Conservation (phyloP, 2,329 filamentous ascomycete genomes). For the Aschersonia sp. region DNA sequence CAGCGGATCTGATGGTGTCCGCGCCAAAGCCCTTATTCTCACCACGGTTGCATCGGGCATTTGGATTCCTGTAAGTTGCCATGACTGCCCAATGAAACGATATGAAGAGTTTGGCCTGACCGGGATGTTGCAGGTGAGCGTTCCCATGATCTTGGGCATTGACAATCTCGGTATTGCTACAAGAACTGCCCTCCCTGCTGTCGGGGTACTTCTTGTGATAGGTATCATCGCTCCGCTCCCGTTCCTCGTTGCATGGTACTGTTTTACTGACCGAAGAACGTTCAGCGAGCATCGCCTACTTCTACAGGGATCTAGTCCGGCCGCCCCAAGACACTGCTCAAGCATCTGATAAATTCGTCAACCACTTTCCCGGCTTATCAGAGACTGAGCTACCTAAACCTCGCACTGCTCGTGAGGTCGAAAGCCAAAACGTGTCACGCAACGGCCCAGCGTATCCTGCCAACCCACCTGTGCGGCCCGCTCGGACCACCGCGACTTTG, state of each 20-base stretch:
- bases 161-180: slow-evolving; percentile 24
- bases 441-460: background rate
- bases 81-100: background rate
- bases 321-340: slow-evolving; percentile 2
- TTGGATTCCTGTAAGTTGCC: slow-evolving; percentile 37
- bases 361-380: slow-evolving; percentile 1
- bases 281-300: slow-evolving; percentile 9
- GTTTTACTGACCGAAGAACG: background rate
- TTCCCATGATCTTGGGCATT: slow-evolving; percentile 34
- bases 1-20: slow-evolving; percentile 10
- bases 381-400: background rate
- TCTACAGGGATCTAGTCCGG: slow-evolving; percentile 10
- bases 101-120: no score
- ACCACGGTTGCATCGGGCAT: slow-evolving; percentile 29
- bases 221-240: slow-evolving; percentile 18
- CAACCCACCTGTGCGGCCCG: background rate
- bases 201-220: slow-evolving; percentile 33
- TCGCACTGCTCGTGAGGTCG: background rate
- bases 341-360: background rate
- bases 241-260: background rate
- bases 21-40: slow-evolving; percentile 25
- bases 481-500: background rate
- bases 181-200: slow-evolving; percentile 34
- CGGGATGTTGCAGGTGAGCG: slow-evolving; percentile 26
- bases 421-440: no score